These are phyloP conservation scores for Sphagnum tenellum DNA, from an alignment of 225 moss, liverwort and hornwort species.

Conservation along the genomic window DNA sequence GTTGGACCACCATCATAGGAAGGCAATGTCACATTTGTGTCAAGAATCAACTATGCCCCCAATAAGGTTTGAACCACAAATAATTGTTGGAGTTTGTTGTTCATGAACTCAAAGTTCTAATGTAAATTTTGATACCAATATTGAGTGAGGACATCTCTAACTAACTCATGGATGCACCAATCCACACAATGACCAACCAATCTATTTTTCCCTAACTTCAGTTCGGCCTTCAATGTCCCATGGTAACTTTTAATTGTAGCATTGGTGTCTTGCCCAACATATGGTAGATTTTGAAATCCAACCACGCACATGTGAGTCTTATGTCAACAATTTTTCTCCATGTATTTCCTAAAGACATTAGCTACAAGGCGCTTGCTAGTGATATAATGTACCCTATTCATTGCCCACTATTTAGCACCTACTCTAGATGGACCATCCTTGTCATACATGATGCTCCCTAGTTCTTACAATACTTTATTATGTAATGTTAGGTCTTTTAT, in stretches of 20 bases:
- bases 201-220: not conserved
- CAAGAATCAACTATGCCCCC: not conserved
- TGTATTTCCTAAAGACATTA: not conserved
- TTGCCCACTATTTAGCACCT: not conserved
- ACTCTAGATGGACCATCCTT: not conserved
- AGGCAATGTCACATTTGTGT: not conserved
- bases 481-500: not conserved
- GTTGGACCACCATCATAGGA: not conserved
- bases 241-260: not conserved
- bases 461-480: not conserved
- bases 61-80: not conserved
- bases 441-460: not conserved
- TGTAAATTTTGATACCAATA: not conserved
- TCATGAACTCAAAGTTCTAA: not conserved
- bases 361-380: not conserved
- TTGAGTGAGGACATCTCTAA: not conserved
- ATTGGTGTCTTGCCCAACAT: not conserved
- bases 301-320: not conserved
- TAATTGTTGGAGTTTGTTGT: not conserved
- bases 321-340: no score
- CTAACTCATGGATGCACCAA: not conserved
- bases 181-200: not conserved
- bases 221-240: not conserved
- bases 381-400: not conserved
- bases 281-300: not conserved